Base-by-base conservation (phyloP, 129 eudicot genomes). In the Escallonia herrerae region DNA sequence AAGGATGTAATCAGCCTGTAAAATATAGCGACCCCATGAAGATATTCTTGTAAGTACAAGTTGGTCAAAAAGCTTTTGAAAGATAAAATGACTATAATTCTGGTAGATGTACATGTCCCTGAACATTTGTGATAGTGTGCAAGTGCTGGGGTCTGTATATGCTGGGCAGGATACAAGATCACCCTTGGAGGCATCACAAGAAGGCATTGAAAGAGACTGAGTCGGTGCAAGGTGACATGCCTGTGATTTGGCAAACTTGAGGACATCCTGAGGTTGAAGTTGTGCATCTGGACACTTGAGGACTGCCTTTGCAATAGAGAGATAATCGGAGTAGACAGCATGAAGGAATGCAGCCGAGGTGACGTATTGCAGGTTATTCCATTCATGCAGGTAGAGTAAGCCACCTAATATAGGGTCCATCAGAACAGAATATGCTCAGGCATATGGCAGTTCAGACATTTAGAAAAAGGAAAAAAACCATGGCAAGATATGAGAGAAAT, bases 341-440 rank as follows among this genome's bases (percentile, higher is more conserved):
- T 82, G 82, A 37, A 94, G 90, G 64, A 94, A 94, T 3, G 91
- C 89, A 56, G 97, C 99, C 0, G 91, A 83, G 45, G 95, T 70
- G n/a, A 81, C 82, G 15, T 86, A 94, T 65, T 94, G 99, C 86
- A 94, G 14, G 72, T 89, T 94, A 85, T 94, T 94, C 99, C 96
- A 94, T 50, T 89, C 74, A 45, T 80, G 89, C 33, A 89, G 46
- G 70, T 89, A 86, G 54, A 94, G 58, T n/a, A 94, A 69, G 7
- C 97, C 99, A 12, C 95, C 98, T 75, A 55, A 39, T 52, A 9
- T 6, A 12, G 39, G 8, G 7, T 40, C 22, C 50, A 66, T 13
- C 47, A 52, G 52, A 66, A 53, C 3, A 45, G 8, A 52, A 13
- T 15, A 22, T 63, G 49, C 10, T 63, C 12, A 15, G 48, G 33